Conservation (phyloP, 306 rosid genomes). For the Cucumis cinereus region DNA sequence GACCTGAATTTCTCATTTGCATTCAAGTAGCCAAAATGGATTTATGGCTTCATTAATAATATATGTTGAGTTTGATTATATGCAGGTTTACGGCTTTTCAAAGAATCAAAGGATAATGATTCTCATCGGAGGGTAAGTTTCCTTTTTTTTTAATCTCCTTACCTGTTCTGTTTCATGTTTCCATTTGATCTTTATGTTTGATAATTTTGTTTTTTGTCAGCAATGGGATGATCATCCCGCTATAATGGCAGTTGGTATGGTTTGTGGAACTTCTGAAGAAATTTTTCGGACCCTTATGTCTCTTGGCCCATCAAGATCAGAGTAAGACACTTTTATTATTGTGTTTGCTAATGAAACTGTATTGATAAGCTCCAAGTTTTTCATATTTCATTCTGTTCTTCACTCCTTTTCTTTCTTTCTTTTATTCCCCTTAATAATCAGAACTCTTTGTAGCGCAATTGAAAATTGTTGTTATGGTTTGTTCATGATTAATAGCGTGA, state of each 20-base stretch:
- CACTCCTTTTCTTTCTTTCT: not conserved
- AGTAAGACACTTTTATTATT: conserved; percentile 37
- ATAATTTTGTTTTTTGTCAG: conserved; percentile 21
- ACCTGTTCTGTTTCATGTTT: conserved; percentile 8
- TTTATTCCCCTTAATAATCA: not conserved
- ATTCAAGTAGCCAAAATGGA: not conserved
- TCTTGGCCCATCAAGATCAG: conserved; percentile 75
- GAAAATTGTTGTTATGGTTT: not conserved
- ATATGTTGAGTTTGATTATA: conserved; percentile 7
- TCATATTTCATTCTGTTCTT: not conserved
- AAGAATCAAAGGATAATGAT: conserved; percentile 69
- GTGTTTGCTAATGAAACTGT: not conserved
- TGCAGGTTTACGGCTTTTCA: conserved; percentile 77
- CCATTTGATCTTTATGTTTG: not conserved
- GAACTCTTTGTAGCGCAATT: not conserved
- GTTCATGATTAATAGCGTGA: not conserved
- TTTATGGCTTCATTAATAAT: not conserved
- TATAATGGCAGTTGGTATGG: conserved; percentile 80
- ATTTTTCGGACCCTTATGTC: conserved; percentile 71
- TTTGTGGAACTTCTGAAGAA: conserved; percentile 80
- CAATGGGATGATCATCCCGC: conserved; percentile 84
- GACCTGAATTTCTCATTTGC: conserved; percentile 14
- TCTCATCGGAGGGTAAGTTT: conserved; percentile 44
- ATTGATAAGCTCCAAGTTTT: not conserved
- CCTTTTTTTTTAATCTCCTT: conserved; percentile 8